These are phyloP conservation scores for Lentinula sp. DNA, from an alignment of 768 basidiomycete genomes.

Conservation along the genomic window DNA sequence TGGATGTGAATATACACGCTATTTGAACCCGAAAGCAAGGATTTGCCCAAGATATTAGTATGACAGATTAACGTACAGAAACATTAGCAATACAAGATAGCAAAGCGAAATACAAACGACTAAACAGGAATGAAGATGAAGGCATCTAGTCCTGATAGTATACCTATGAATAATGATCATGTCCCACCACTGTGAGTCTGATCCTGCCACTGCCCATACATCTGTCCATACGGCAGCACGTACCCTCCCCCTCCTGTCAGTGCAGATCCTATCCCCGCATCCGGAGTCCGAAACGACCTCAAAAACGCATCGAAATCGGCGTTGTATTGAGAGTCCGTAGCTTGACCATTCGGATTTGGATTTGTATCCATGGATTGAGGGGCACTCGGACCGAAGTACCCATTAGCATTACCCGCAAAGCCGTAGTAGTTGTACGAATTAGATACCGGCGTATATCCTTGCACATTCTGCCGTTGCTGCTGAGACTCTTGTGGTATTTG, in stretches of 20 bases:
- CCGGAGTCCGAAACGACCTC: background rate
- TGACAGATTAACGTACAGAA: too few species aligned
- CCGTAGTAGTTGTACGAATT: background rate
- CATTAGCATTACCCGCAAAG: background rate
- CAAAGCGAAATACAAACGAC: background rate
- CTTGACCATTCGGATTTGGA: background rate
- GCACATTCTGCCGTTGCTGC: background rate
- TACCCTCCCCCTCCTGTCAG: background rate
- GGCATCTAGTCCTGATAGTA: background rate
- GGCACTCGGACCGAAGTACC: background rate
- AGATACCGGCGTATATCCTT: background rate
- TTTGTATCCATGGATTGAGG: background rate
- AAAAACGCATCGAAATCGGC: background rate
- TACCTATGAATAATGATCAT: background rate
- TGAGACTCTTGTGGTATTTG: background rate
- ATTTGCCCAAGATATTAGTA: background rate
- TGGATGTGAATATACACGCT: background rate
- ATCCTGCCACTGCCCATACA: slow-evolving; percentile 1
- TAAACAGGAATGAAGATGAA: background rate
- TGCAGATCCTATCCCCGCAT: background rate
- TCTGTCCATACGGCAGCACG: slow-evolving; percentile 2
- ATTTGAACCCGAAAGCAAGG: background rate
- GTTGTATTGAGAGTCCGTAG: background rate
- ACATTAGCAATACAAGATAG: background rate
- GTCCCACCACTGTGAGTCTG: background rate